Percentiles rank a stretch among this genome's conserved stretches.
Conservation (phyloP, 2,329 filamentous ascomycete species). For the Pestalotiopsis sp. region DNA sequence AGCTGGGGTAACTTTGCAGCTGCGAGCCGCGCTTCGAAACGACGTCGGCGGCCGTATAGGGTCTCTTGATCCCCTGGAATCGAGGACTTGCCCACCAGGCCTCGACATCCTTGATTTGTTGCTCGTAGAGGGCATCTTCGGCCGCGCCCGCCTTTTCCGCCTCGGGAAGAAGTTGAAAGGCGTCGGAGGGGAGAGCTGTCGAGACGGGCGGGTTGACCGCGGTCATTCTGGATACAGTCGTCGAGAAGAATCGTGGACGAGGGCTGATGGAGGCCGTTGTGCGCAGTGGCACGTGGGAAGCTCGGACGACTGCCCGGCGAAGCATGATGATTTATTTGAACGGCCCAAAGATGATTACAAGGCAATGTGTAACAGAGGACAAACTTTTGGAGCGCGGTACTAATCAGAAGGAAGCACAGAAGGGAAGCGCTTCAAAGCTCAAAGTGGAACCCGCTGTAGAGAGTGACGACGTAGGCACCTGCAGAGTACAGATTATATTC, state of each 20-base stretch:
- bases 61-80: constrained; percentile 86
- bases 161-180: constrained; percentile 84
- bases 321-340: constrained; percentile 26
- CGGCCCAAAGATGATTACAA: not conserved
- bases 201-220: constrained; percentile 65
- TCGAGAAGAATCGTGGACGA: constrained; percentile 38
- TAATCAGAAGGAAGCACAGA: too few relatives aligned
- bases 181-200: constrained; percentile 66
- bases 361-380: not conserved
- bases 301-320: constrained; percentile 27
- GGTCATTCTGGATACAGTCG: constrained; percentile 53
- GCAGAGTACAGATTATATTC: too few relatives aligned
- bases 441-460: too few relatives aligned
- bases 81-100: constrained; percentile 88
- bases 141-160: constrained; percentile 74
- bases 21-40: constrained; percentile 91
- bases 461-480: too few relatives aligned
- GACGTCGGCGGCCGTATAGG: constrained; percentile 88
- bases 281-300: constrained; percentile 24
- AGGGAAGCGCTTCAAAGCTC: too few relatives aligned
- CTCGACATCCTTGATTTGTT: constrained; percentile 82
- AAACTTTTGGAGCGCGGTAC: not conserved
- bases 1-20: constrained; percentile 87
- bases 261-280: constrained; percentile 15
- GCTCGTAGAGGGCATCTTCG: constrained; percentile 84